Evolutionary conservation across 306 rosid species (phyloP).

Genomic region (Trifolium dubium): DNA sequence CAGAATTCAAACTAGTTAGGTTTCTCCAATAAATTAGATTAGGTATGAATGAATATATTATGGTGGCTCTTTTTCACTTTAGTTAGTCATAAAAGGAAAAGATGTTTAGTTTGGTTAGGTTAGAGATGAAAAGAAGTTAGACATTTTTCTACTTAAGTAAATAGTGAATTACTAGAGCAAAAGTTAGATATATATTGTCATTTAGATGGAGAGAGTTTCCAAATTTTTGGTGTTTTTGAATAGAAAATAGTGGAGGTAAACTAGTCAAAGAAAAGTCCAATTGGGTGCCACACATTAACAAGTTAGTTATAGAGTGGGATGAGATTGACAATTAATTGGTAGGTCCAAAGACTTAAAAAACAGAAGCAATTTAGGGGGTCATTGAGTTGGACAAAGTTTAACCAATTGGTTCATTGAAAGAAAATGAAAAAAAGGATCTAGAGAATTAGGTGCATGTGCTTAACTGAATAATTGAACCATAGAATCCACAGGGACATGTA

Average conservation of each 20-base stretch:
- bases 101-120: slow-evolving; percentile 8
- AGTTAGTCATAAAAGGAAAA: neutral
- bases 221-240: slow-evolving; percentile 1
- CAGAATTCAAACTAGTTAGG: slow-evolving; percentile 37
- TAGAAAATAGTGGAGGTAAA: neutral
- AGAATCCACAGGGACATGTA: slow-evolving; percentile 36
- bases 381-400: slow-evolving; percentile 44
- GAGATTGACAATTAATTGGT: slow-evolving; percentile 47
- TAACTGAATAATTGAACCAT: slow-evolving; percentile 63
- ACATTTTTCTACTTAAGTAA: slow-evolving; percentile 20
- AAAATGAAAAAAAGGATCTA: neutral
- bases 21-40: slow-evolving; percentile 33
- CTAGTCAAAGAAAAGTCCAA: slow-evolving; percentile 48
- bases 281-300: slow-evolving; percentile 36
- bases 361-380: slow-evolving; percentile 47
- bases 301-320: slow-evolving; percentile 54
- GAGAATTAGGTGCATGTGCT: slow-evolving; percentile 62
- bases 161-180: slow-evolving; percentile 9
- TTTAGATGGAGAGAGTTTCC: slow-evolving; percentile 21
- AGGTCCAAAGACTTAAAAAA: slow-evolving; percentile 53
- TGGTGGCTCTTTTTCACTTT: neutral
- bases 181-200: slow-evolving; percentile 20
- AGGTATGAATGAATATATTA: neutral
- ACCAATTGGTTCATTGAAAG: slow-evolving; percentile 40
- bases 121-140: slow-evolving; percentile 31